Conservation (phyloP, 805 yeast species). For the Pichia deserticola region DNA sequence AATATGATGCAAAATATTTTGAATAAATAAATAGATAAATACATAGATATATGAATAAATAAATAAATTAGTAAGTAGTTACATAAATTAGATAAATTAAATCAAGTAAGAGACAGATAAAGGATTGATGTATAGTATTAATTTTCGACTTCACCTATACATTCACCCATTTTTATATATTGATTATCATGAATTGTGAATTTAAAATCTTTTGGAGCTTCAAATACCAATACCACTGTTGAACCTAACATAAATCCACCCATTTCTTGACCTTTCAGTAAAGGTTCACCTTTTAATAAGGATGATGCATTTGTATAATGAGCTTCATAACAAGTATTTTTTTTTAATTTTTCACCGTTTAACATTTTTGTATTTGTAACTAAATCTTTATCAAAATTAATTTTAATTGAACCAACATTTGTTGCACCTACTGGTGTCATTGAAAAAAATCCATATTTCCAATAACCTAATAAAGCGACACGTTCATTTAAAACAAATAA, state of each 20-base stretch:
- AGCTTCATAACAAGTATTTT: conserved; percentile 89
- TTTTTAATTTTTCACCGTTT: conserved; percentile 45
- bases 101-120: not conserved
- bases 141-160: conserved; percentile 41
- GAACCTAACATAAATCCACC: conserved; percentile 97
- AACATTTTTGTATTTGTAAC: conserved; percentile 72
- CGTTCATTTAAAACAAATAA: conserved; percentile 90
- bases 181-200: conserved; percentile 69
- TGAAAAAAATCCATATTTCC: conserved; percentile 95
- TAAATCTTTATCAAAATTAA: conserved; percentile 86
- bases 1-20: not conserved
- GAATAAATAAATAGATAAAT: too few relatives aligned
- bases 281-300: conserved; percentile 77
- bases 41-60: too few relatives aligned
- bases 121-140: not conserved
- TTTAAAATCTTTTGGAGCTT: conserved; percentile 78
- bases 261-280: conserved; percentile 86
- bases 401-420: conserved; percentile 89
- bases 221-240: conserved; percentile 94
- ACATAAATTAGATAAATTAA: not conserved
- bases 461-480: conserved; percentile 88
- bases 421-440: conserved; percentile 99
- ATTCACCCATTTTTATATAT: conserved; percentile 77
- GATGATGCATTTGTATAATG: conserved; percentile 76
- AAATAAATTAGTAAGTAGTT: too few relatives aligned